Conservation (phyloP, 1,284 basidiomycete species). For the Apiotrichum laibachii region DNA sequence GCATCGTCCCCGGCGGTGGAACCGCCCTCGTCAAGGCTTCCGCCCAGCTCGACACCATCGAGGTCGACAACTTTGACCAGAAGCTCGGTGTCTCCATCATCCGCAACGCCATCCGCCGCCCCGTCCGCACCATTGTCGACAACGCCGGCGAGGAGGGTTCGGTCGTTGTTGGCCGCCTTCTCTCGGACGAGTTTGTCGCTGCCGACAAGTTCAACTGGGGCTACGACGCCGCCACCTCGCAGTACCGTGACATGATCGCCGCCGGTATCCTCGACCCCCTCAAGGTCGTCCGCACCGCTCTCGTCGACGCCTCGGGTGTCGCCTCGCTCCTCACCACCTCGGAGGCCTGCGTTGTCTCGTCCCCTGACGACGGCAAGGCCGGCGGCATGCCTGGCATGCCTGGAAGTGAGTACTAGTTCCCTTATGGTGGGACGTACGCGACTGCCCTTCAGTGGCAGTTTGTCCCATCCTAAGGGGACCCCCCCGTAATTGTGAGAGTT, state of each 20-base stretch:
- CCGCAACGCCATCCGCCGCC: constrained; percentile 77
- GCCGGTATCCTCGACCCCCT: constrained; percentile 90
- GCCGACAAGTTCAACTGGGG: constrained; percentile 71
- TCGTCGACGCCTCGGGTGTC: constrained; percentile 82
- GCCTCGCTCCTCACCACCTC: constrained; percentile 88
- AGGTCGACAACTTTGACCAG: constrained; percentile 93
- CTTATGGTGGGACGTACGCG: no score
- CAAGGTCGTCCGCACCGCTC: constrained; percentile 86
- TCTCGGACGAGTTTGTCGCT: constrained; percentile 51
- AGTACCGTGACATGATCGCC: constrained; percentile 93
- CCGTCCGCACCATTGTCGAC: constrained; percentile 82
- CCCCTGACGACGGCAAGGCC: constrained; percentile 77
- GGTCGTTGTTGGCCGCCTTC: constrained; percentile 85
- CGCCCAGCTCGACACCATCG: constrained; percentile 71
- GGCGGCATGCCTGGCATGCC: constrained; percentile 50
- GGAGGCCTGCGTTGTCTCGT: constrained; percentile 82
- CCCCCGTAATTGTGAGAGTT: no score
- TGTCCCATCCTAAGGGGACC: no score
- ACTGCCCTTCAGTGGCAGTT: no score
- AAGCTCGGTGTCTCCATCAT: constrained; percentile 94
- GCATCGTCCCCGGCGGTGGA: constrained; percentile 94
- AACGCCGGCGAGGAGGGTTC: constrained; percentile 95
- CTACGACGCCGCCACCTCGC: constrained; percentile 86
- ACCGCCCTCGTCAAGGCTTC: constrained; percentile 78
- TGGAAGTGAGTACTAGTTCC: constrained; percentile 14